Base-by-base conservation (phyloP, 441 rosid species). In the Erysimum pusillum region DNA sequence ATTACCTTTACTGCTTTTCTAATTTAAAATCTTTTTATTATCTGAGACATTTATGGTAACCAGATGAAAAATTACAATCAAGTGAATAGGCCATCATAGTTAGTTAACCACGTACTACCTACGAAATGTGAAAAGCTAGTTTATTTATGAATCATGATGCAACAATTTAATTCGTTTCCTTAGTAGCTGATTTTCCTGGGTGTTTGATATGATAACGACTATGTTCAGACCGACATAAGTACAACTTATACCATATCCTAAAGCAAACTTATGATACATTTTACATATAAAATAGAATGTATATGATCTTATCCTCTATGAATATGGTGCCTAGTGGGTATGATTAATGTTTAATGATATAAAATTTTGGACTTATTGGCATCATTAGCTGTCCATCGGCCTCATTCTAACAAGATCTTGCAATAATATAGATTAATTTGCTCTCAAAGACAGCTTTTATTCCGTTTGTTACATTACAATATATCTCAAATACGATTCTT, bases 361-460 rank as follows among this genome's bases (percentile, higher is more conserved):
- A 11, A 20, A 68, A 17, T 0, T 38, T 65, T 77, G 48, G 54
- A 64, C 48, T 28, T 71, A 61, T 48, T 57, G 22, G 72, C 31
- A 64, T 51, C 56, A 64, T 71, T 57, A 64, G 80, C 76, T 77
- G 80, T 64, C 67, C 67, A 62, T 62, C 41, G 42, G 7, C 65
- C 75, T 51, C 31, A 2, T 70, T 70, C 67, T 36, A 32, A 31
- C 69, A 53, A 44, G n/a, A 53, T 62, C 63, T 18, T 49, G 35
- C 59, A 49, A 17, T 41, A 31, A 22, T 25, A 28, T 54, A 45
- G 42, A 69, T 36, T 68, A n/a, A n/a, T n/a, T n/a, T 76, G 56
- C 48, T 42, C 58, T 76, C 75, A 14, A 62, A 53, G 17, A 44
- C 74, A n/a, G 63, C 69, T 53, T 69, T 45, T 18, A 52, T 34